Base-by-base conservation (phyloP, 202 grass and related monocot genomes). In the Hordeum pubiflorum region DNA sequence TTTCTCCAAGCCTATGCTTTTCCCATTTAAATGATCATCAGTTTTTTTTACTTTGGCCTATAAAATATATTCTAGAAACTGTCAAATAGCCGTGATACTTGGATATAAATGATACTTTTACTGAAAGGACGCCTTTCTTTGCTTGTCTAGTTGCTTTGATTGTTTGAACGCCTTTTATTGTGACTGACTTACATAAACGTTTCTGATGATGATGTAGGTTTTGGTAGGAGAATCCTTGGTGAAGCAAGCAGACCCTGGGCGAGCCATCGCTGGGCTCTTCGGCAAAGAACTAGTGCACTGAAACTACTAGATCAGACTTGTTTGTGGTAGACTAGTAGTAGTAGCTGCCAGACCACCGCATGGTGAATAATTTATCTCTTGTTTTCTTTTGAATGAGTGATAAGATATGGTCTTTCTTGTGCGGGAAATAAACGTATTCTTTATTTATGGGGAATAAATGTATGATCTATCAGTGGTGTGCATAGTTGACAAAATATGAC, bases 211-310 rank as follows among this genome's bases (percentile, higher is more conserved):
- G 34, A 0, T 84, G 58, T 55, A 97, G 94, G 86, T 97, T 60
- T 87, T 97, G 91, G 94, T 97, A 21, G 94, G 94, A 40, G 94
- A 97, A 57, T 97, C 94, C 6, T 84, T 94, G 50, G 73, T 94
- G 65, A 97, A 92, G 75, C 91, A 94, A 76, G 66, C 80, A 37
- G 91, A 94, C 54, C 87, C 94, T 43, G 91, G 91, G 12, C 76
- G 50, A 59, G 94, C 91, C 55, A 97, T 97, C 64, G 54, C 71
- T 76, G 91, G 83, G 18, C 83, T 97, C 5, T 97, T 83, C 20
- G 94, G 94, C 4, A 91, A 84, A 57, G 87, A 97, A 78, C 74
- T 97, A 23, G 39, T 87, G 37, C 64, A 64, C 7, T 89, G 63
- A 89, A 5, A 59, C 6, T 58, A 52, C 29, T n/a, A 50, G 4